A percentile compares a stretch with the other conserved stretches of the same genome.
phyloP scores from a whole-genome alignment of 2,329 filamentous ascomycete species.

The Septoria petroselini region DNA sequence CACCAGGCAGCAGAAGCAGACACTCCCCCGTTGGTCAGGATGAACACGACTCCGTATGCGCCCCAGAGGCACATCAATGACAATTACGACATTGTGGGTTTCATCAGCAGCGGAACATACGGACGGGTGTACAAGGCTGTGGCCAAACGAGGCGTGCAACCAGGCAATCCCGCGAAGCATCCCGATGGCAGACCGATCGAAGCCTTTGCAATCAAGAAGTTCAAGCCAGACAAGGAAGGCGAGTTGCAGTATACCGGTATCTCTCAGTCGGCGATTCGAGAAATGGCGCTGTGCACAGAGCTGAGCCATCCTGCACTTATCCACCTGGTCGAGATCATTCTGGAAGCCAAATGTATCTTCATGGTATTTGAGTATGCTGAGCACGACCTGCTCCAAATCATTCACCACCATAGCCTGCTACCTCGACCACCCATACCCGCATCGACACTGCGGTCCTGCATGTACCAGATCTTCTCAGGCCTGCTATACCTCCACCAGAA shows the following conservation, averaged over 20 bases:
- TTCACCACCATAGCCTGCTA: slow-evolving; percentile 92
- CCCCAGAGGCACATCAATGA: slow-evolving; percentile 85
- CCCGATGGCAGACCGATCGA: slow-evolving; percentile 49
- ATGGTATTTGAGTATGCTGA: slow-evolving; percentile 99
- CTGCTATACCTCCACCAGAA: slow-evolving; percentile 92
- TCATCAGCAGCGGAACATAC: slow-evolving; percentile 98
- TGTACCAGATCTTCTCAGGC: slow-evolving; percentile 93
- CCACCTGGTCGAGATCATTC: slow-evolving; percentile 86
- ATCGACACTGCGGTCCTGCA: slow-evolving; percentile 83
- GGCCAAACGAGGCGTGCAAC: slow-evolving; percentile 62
- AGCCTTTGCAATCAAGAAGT: slow-evolving; percentile 98
- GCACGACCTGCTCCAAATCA: slow-evolving; percentile 94
- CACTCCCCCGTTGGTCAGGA: slow-evolving; percentile 34
- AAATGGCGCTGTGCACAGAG: slow-evolving; percentile 96
- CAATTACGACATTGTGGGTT: slow-evolving; percentile 93
- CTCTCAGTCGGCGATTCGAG: slow-evolving; percentile 92
- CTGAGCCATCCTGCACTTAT: slow-evolving; percentile 86
- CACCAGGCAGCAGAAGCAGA: slow-evolving; percentile 30
- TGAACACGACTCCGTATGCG: slow-evolving; percentile 48
- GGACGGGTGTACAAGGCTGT: slow-evolving; percentile 95
- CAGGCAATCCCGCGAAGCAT: slow-evolving; percentile 28
- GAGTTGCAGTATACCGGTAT: slow-evolving; percentile 97
- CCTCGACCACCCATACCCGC: slow-evolving; percentile 85
- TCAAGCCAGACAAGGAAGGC: slow-evolving; percentile 98
- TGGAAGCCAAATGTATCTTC: slow-evolving; percentile 98